These are phyloP conservation scores for Zygnema circumcarinatum DNA, from an alignment of 139 green algal genomes.

Conservation along the genomic window DNA sequence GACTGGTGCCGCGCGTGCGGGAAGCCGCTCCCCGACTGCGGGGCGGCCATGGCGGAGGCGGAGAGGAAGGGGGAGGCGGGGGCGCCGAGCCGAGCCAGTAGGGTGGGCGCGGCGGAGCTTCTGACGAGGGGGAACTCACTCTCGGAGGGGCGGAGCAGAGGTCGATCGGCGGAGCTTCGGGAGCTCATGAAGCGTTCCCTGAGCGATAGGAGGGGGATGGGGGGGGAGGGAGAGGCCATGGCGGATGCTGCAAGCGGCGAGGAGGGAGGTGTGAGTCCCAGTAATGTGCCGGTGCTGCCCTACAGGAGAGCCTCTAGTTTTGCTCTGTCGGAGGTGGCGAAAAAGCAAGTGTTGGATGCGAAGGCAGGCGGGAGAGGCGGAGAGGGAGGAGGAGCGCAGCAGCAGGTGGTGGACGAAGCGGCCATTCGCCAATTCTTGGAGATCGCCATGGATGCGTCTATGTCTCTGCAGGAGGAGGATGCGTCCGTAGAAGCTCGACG, in stretches of 20 bases:
- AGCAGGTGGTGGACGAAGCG: neutral
- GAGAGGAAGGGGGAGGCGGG: too few species aligned
- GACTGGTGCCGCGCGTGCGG: conserved; percentile 24
- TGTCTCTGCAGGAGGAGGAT: neutral
- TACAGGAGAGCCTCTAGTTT: too few species aligned
- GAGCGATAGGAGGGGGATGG: neutral
- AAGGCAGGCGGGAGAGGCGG: too few species aligned
- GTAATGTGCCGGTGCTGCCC: too few species aligned
- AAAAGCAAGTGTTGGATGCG: neutral
- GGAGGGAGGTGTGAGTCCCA: neutral
- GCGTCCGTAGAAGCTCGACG: neutral
- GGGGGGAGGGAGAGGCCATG: neutral
- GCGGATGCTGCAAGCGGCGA: too few species aligned
- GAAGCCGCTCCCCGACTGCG: neutral
- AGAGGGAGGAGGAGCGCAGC: neutral
- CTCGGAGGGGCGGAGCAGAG: neutral
- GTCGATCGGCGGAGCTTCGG: neutral
- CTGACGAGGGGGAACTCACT: neutral
- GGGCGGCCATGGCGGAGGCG: too few species aligned
- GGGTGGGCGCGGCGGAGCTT: too few species aligned
- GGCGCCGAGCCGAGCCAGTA: too few species aligned
- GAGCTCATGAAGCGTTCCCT: neutral
- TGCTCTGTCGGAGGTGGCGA: neutral
- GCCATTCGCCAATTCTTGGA: neutral
- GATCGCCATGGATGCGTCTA: neutral